phyloP scores from a whole-genome alignment of 495 filamentous ascomycete genomes.

The Aspergillus incahuasiensis region DNA sequence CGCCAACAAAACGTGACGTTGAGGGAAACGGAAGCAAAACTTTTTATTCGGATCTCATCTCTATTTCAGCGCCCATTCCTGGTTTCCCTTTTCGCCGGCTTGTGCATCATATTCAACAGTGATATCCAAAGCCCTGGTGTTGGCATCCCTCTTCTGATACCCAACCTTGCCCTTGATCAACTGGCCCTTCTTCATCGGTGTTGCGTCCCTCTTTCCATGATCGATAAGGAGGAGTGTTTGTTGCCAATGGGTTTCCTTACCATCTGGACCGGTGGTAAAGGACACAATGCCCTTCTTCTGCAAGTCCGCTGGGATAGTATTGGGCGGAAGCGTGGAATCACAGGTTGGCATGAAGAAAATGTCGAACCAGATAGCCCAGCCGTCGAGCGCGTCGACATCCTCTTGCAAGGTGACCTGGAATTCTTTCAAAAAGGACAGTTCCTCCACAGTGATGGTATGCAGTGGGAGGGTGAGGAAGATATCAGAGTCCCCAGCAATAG shows the following conservation, averaged over 20 bases:
- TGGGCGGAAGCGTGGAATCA: slow-evolving; percentile 37
- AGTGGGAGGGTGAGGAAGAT: slow-evolving; percentile 55
- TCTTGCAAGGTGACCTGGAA: slow-evolving; percentile 51
- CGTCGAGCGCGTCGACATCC: slow-evolving; percentile 55
- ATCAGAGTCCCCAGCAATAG: slow-evolving; percentile 42
- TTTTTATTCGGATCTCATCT: slow-evolving; percentile 11
- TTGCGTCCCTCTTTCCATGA: slow-evolving; percentile 29
- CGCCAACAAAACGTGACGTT: background rate
- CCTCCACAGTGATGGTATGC: slow-evolving; percentile 50
- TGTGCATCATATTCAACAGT: slow-evolving; percentile 43
- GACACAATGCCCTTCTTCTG: slow-evolving; percentile 44
- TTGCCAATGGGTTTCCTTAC: slow-evolving; percentile 52
- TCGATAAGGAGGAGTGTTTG: slow-evolving; percentile 47
- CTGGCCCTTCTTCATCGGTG: slow-evolving; percentile 46
- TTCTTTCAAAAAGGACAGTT: slow-evolving; percentile 52
- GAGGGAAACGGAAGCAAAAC: slow-evolving; percentile 13
- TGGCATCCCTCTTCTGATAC: slow-evolving; percentile 45
- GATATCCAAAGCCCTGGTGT: slow-evolving; percentile 45
- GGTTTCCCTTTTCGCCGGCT: slow-evolving; percentile 28
- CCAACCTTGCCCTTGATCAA: slow-evolving; percentile 43
- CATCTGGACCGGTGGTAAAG: slow-evolving; percentile 52
- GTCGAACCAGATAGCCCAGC: slow-evolving; percentile 62
- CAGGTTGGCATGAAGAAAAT: slow-evolving; percentile 55
- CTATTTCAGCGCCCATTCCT: slow-evolving; percentile 37
- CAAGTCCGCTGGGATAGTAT: slow-evolving; percentile 40